These are phyloP conservation scores for Russula earlei DNA, from an alignment of 768 basidiomycete species.

Conservation along the genomic window DNA sequence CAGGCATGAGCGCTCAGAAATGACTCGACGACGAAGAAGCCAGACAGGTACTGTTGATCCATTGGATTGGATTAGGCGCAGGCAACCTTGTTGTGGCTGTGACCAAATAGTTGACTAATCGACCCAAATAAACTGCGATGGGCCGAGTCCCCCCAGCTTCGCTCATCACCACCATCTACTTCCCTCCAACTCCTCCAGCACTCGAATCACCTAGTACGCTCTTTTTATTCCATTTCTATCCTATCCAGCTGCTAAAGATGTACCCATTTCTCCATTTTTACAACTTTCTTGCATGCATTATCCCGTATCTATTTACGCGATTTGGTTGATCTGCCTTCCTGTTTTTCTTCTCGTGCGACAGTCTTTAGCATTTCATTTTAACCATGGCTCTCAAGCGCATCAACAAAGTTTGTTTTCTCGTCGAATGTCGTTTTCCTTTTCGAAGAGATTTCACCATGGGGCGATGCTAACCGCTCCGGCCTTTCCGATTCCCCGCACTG, in stretches of 20 bases:
- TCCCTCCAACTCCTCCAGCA: conserved; percentile 25
- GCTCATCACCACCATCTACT: conserved; percentile 20
- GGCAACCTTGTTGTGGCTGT: conserved; percentile 9
- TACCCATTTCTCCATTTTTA: background rate
- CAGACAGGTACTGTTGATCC: too few species aligned
- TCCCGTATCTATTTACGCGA: conserved; percentile 23
- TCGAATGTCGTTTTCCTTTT: background rate
- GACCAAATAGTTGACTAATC: conserved; percentile 33
- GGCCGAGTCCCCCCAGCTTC: conserved; percentile 18
- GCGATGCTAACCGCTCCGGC: background rate
- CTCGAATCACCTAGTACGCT: conserved; percentile 24
- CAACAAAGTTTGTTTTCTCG: conserved; percentile 69
- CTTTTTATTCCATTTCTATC: background rate
- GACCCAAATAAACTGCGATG: conserved; percentile 29
- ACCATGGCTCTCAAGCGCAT: conserved; percentile 97
- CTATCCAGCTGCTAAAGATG: conserved; percentile 3
- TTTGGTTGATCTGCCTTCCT: conserved; percentile 29
- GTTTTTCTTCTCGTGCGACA: conserved; percentile 24
- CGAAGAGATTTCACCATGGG: background rate
- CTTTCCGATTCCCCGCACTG: background rate
- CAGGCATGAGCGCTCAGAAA: too few species aligned
- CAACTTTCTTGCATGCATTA: background rate
- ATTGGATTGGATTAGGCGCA: too few species aligned
- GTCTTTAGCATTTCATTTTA: conserved; percentile 5
- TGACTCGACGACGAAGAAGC: background rate